Conservation (phyloP, 2,329 filamentous ascomycete species). For the Aureobasidium leucospermi region DNA sequence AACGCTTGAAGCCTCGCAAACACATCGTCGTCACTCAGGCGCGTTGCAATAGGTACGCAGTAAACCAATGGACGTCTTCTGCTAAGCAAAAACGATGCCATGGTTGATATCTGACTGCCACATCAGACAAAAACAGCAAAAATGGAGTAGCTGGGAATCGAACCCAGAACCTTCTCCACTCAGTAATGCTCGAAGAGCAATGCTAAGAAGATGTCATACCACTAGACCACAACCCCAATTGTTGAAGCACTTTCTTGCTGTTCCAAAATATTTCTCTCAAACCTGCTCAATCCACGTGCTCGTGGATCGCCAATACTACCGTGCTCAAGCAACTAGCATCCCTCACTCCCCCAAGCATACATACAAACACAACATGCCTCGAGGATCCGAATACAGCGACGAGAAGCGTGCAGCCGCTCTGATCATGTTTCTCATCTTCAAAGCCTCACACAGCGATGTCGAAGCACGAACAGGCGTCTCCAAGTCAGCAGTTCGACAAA, state of each 20-base stretch:
- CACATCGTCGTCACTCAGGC: no score
- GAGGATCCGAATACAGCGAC: not conserved
- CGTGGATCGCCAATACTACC: no score
- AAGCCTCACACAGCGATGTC: not conserved
- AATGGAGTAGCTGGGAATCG: slow-evolving; percentile 12
- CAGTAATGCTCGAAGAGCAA: slow-evolving; percentile 7
- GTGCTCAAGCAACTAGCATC: not conserved
- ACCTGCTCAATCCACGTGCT: not conserved
- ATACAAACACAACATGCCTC: not conserved
- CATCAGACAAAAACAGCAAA: not conserved
- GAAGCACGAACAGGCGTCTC: not conserved
- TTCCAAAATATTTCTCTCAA: no score
- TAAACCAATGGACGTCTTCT: no score
- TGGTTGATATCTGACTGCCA: no score
- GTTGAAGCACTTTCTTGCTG: not conserved
- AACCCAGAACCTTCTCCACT: slow-evolving; percentile 14
- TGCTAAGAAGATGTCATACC: slow-evolving; percentile 14
- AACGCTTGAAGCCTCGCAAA: not conserved
- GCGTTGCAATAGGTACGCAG: no score
- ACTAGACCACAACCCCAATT: slow-evolving; percentile 11
- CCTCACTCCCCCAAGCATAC: not conserved
- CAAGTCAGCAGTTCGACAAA: not conserved
- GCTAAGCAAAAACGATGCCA: no score
- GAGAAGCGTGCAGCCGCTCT: not conserved
- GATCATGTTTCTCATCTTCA: not conserved